phyloP scores from a whole-genome alignment of 441 rosid genomes.

The Daphne laureola region DNA sequence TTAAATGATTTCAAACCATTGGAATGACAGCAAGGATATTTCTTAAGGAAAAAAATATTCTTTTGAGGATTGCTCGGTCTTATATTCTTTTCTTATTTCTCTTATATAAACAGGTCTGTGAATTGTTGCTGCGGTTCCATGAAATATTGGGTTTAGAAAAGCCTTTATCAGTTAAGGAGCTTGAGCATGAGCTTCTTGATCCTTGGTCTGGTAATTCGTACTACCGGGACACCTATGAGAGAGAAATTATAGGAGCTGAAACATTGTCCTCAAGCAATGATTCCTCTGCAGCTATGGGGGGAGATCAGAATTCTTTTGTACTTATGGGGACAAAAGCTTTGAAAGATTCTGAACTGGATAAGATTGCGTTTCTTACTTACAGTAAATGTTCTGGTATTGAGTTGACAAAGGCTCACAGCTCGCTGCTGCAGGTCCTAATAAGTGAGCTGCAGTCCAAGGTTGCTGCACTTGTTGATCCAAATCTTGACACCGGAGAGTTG shows the following conservation, averaged over 20 bases:
- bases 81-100: conserved; percentile 14
- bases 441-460: conserved; percentile 88
- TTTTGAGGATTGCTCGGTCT: conserved; percentile 7
- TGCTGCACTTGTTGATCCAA: conserved; percentile 87
- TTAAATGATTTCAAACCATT: conserved; percentile 3
- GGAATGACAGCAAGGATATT: too few species aligned
- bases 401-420: conserved; percentile 60
- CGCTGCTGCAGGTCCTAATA: conserved; percentile 63
- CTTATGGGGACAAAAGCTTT: conserved; percentile 33
- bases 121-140: conserved; percentile 69
- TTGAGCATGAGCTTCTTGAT: conserved; percentile 73
- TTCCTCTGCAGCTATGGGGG: conserved; percentile 23
- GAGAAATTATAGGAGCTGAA: conserved; percentile 29
- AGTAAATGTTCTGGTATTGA: conserved; percentile 40
- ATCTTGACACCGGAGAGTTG: conserved; percentile 77
- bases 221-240: conserved; percentile 28
- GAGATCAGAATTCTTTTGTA: conserved; percentile 29
- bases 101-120: conserved; percentile 61
- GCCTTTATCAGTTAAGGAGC: conserved; percentile 44
- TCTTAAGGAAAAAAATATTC: conserved; percentile 12
- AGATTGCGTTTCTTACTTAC: conserved; percentile 27
- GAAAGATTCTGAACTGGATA: conserved; percentile 34
- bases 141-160: conserved; percentile 64
- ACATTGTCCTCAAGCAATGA: conserved; percentile 25
- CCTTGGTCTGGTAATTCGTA: conserved; percentile 44